Percentiles rank a stretch among this genome's conserved stretches.
These are phyloP conservation scores for Phaeosphaeriaceae sp. DNA, from an alignment of 2,329 filamentous ascomycete genomes.

Conservation along the genomic window DNA sequence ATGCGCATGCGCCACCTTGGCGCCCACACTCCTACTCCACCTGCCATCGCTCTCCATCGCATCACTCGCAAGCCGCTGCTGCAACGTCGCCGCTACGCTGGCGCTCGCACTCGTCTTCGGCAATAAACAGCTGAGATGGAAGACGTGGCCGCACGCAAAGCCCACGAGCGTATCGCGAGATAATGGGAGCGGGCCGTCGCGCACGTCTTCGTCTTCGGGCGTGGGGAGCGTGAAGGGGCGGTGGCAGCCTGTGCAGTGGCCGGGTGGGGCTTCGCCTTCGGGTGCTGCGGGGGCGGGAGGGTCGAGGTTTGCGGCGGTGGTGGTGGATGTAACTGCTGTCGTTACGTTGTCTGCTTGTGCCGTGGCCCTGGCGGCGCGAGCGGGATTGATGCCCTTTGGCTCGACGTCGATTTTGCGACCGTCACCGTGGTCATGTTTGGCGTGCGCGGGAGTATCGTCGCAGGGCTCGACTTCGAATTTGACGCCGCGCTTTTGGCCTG, in stretches of 20 bases:
- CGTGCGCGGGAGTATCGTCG: slow-evolving; percentile 42
- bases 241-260: slow-evolving; percentile 45
- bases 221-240: slow-evolving; percentile 41
- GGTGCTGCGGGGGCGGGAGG: slow-evolving; percentile 25
- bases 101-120: slow-evolving; percentile 51
- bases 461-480: slow-evolving; percentile 77
- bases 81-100: slow-evolving; percentile 51
- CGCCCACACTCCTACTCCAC: slow-evolving; percentile 71
- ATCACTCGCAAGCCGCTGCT: slow-evolving; percentile 49
- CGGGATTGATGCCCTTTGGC: slow-evolving; percentile 37
- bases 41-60: slow-evolving; percentile 54
- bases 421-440: slow-evolving; percentile 17
- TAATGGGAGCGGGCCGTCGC: slow-evolving; percentile 32
- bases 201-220: slow-evolving; percentile 35
- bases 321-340: slow-evolving; percentile 28
- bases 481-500: slow-evolving; percentile 82
- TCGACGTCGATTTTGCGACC: slow-evolving; percentile 34
- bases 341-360: slow-evolving; percentile 28
- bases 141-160: slow-evolving; percentile 83
- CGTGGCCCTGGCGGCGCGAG: slow-evolving; percentile 28
- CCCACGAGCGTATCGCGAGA: slow-evolving; percentile 73
- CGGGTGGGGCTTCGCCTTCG: slow-evolving; percentile 36
- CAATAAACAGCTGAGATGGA: slow-evolving; percentile 76
- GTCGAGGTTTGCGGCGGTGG: slow-evolving; percentile 27
- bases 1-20: slow-evolving; percentile 67